Conservation (phyloP, 257 asterid genomes). For the Capsicum chinense region DNA sequence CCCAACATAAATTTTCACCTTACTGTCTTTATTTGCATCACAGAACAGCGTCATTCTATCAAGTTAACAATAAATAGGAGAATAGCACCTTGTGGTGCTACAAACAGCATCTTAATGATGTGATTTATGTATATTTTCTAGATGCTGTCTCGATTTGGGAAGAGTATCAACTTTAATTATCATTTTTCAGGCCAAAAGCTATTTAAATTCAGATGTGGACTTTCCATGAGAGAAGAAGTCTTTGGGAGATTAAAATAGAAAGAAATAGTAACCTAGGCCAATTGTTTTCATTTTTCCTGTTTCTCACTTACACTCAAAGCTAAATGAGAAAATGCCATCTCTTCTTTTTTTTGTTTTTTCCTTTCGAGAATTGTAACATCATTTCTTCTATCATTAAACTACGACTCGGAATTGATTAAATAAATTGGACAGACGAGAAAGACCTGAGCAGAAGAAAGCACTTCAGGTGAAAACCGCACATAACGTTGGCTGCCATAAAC, state of each 20-base stretch:
- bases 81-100: conserved; percentile 20
- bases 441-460: conserved; percentile 93
- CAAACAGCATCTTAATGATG: not conserved
- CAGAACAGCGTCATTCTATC: not conserved
- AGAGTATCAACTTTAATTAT: not conserved
- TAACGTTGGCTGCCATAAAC: conserved; percentile 97
- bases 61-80: not conserved
- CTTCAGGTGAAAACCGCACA: conserved; percentile 89
- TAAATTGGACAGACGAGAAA: not conserved
- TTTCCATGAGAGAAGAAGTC: not conserved
- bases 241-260: conserved; percentile 7
- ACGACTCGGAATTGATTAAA: not conserved
- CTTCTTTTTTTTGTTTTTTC: not conserved
- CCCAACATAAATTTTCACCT: not conserved
- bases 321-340: not conserved
- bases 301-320: not conserved
- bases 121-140: not conserved
- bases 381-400: not conserved
- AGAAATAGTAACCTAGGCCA: not conserved
- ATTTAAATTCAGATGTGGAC: not conserved
- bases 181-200: not conserved
- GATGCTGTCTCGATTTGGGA: not conserved
- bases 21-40: not conserved
- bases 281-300: not conserved
- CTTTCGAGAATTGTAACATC: not conserved